These are phyloP conservation scores for Peziza echinospora DNA, from an alignment of 495 filamentous ascomycete genomes.

Conservation along the genomic window DNA sequence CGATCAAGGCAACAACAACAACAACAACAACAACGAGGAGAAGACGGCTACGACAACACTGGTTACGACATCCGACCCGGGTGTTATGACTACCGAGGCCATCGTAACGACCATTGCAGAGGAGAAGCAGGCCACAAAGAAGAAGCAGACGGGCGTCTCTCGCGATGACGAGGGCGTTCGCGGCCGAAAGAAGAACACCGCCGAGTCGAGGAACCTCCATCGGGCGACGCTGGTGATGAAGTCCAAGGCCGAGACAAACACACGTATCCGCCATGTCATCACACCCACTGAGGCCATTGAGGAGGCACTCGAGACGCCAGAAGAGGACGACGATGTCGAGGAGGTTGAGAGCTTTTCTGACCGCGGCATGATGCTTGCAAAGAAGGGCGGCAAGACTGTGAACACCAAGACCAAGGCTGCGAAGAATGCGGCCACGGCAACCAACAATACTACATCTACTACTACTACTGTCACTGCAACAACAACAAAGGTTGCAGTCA, in stretches of 20 bases:
- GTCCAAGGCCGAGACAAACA: neutral
- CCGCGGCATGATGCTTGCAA: too few species aligned
- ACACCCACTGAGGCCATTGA: neutral
- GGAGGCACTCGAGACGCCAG: neutral
- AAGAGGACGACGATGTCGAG: neutral
- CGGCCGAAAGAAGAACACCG: neutral
- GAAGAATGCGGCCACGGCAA: too few species aligned
- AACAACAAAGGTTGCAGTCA: too few species aligned
- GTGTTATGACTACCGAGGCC: neutral
- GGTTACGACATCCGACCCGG: neutral
- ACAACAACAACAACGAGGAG: neutral
- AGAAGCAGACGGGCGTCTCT: neutral
- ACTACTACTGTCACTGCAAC: too few species aligned
- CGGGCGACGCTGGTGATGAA: neutral
- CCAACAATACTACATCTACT: too few species aligned
- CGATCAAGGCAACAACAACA: neutral
- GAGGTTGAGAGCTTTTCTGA: neutral
- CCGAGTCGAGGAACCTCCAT: neutral
- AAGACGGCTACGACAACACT: neutral
- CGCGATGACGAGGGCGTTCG: neutral
- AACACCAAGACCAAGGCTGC: too few species aligned
- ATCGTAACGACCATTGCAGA: neutral
- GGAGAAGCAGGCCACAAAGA: neutral
- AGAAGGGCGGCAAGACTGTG: too few species aligned
- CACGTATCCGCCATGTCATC: neutral